Percentiles rank a stretch among this genome's conserved stretches.
phyloP scores from a whole-genome alignment of 176 grass and related monocot species.

The Zoysia pacifica region DNA sequence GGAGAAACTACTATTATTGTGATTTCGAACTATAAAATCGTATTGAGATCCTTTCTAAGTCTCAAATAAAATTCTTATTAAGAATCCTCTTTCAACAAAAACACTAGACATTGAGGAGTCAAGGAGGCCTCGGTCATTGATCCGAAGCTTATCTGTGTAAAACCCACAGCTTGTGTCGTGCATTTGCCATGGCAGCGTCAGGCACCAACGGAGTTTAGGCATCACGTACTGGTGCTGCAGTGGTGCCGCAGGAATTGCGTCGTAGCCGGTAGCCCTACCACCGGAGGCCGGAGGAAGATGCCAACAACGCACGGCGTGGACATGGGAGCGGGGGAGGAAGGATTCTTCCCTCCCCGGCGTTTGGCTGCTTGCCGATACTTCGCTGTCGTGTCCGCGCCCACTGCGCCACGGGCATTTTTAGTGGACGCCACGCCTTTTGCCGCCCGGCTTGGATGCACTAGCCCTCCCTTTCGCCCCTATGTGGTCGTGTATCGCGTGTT shows the following conservation, averaged over 20 bases:
- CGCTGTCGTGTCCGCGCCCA: slow-evolving; percentile 5
- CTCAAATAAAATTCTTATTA: too few relatives aligned
- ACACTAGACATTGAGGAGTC: too few relatives aligned
- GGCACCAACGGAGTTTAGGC: too few relatives aligned
- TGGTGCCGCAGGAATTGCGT: not conserved
- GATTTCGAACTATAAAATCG: too few relatives aligned
- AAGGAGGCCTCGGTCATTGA: too few relatives aligned
- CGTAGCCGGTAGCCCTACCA: not conserved
- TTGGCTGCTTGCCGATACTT: not conserved
- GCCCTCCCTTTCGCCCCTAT: not conserved
- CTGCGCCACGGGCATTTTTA: not conserved
- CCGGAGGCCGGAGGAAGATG: not conserved
- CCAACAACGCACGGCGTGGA: slow-evolving; percentile 3
- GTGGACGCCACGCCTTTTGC: not conserved
- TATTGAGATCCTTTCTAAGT: too few relatives aligned
- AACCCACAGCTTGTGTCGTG: too few relatives aligned
- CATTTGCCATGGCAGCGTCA: too few relatives aligned
- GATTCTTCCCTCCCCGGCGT: not conserved
- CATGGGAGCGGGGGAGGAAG: not conserved
- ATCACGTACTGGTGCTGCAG: too few relatives aligned
- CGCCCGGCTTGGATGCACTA: not conserved
- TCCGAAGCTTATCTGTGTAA: too few relatives aligned
- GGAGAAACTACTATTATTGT: too few relatives aligned
- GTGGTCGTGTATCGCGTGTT: slow-evolving; percentile 31
- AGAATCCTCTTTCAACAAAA: too few relatives aligned